phyloP scores from a whole-genome alignment of 257 asterid species.

The Solanum neorickii region DNA sequence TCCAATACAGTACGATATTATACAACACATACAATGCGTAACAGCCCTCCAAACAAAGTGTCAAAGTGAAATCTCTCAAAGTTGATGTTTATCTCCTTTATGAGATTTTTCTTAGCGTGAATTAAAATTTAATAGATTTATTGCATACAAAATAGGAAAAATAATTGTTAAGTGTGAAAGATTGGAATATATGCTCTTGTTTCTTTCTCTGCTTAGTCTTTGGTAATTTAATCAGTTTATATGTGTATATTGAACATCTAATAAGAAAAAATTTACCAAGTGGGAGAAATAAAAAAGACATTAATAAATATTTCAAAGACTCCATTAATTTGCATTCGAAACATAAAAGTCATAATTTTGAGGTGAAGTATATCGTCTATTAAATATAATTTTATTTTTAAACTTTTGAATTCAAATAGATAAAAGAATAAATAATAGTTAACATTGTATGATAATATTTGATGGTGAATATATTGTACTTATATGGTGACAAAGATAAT shows the following conservation, averaged over 20 bases:
- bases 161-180: neutral
- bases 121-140: too few species aligned
- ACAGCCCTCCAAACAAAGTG: neutral
- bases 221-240: neutral
- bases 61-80: neutral
- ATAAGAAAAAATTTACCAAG: neutral
- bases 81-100: neutral
- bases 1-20: too few species aligned
- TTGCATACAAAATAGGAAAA: fast-evolving
- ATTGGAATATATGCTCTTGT: neutral
- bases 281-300: neutral
- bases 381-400: neutral
- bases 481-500: neutral
- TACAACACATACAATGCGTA: too few species aligned
- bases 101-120: neutral
- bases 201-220: neutral
- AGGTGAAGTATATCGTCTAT: neutral
- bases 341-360: neutral
- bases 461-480: neutral
- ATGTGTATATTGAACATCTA: neutral
- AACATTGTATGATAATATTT: neutral
- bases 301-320: neutral
- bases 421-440: too few species aligned
- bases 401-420: too few species aligned
- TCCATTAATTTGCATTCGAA: neutral